A percentile compares a stretch with the other conserved stretches of the same genome.
phyloP scores from a whole-genome alignment of 176 grass and related monocot species.

The Oryza australiensis region DNA sequence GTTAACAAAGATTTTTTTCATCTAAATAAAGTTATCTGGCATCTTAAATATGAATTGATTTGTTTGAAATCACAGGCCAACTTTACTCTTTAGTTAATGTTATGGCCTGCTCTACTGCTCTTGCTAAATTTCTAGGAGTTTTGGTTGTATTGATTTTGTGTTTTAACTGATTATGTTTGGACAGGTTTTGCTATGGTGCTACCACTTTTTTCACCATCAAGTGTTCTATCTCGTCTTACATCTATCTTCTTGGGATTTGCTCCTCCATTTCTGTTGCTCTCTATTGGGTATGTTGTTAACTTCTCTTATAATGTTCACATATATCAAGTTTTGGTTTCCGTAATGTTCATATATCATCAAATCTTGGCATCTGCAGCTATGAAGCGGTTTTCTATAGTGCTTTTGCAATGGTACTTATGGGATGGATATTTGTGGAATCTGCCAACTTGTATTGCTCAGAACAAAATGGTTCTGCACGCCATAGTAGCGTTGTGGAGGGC shows the following conservation, averaged over 20 bases:
- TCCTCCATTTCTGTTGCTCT: constrained; percentile 88
- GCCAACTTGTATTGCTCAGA: constrained; percentile 59
- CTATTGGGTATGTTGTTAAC: constrained; percentile 72
- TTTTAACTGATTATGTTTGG: constrained; percentile 38
- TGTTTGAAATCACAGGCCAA: constrained; percentile 6
- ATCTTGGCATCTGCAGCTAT: constrained; percentile 59
- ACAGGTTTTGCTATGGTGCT: constrained; percentile 79
- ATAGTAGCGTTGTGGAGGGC: constrained; percentile 37
- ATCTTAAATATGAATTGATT: not conserved
- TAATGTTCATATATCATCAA: constrained; percentile 18
- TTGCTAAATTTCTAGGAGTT: constrained; percentile 27
- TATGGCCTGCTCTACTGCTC: not conserved
- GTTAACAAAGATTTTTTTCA: constrained; percentile 11
- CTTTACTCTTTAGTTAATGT: constrained; percentile 12
- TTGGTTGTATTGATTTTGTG: constrained; percentile 25
- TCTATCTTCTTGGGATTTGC: constrained; percentile 98
- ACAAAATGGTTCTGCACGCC: constrained; percentile 48
- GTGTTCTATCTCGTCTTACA: constrained; percentile 86
- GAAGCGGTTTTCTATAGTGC: constrained; percentile 95
- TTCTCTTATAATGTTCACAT: constrained; percentile 29
- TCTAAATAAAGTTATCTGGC: not conserved
- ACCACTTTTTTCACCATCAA: constrained; percentile 77
- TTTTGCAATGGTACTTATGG: constrained; percentile 80
- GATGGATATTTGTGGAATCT: constrained; percentile 88
- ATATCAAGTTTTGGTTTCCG: constrained; percentile 4